A percentile compares a stretch with the other conserved stretches of the same genome.
phyloP scores from a whole-genome alignment of 345 rosid genomes.

The Salix arbutifolia region DNA sequence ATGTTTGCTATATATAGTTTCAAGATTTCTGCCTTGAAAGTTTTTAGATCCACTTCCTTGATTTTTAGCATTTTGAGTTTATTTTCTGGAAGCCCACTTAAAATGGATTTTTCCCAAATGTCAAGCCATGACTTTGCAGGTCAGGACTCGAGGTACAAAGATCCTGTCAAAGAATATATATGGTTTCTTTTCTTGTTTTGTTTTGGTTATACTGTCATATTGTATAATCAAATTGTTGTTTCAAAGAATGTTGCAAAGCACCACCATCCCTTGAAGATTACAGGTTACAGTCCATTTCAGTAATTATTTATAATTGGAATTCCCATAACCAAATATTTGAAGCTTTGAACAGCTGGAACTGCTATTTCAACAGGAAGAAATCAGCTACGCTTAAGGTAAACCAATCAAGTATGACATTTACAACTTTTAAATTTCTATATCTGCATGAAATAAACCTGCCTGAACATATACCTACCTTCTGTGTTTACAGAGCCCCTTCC shows the following conservation, averaged over 20 bases:
- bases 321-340: neutral
- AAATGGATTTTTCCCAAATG: neutral
- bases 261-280: neutral
- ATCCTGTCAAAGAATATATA: no score
- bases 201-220: no score
- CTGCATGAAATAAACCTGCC: slow-evolving; percentile 8
- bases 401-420: slow-evolving; percentile 20
- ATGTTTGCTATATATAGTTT: no score
- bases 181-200: no score
- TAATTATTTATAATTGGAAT: neutral
- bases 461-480: neutral
- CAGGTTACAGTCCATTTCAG: neutral
- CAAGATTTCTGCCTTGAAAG: no score
- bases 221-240: no score
- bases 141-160: neutral
- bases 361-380: neutral
- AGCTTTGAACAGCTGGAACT: neutral
- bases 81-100: neutral
- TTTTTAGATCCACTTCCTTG: no score
- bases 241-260: no score
- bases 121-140: slow-evolving; percentile 3
- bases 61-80: neutral
- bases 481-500: neutral
- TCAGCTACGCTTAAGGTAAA: neutral
- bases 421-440: slow-evolving; percentile 23